Percentiles rank a stretch among this genome's conserved stretches.
These are phyloP conservation scores for Penstemon eatonii DNA, from an alignment of 257 asterid species.

Conservation along the genomic window DNA sequence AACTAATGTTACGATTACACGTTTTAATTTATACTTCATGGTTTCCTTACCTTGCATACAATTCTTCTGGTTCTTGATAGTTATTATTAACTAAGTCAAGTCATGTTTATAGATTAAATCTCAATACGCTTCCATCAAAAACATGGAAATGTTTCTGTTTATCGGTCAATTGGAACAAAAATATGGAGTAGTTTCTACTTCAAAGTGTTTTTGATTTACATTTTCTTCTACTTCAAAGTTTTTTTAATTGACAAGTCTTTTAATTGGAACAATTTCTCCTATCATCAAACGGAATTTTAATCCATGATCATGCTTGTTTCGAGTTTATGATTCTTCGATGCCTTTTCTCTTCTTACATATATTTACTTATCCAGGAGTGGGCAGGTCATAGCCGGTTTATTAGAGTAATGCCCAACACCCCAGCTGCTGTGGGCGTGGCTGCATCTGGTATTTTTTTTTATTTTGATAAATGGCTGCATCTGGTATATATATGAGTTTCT, in stretches of 20 bases:
- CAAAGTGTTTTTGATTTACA: too few relatives aligned
- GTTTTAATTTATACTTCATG: background rate
- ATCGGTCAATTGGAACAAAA: too few relatives aligned
- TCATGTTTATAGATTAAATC: too few relatives aligned
- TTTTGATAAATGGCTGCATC: slow-evolving; percentile 55
- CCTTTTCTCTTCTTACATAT: background rate
- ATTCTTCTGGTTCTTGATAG: background rate
- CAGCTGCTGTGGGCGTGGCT: slow-evolving; percentile 86
- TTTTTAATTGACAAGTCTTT: too few relatives aligned
- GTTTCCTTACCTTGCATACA: slow-evolving; percentile 1
- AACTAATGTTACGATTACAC: background rate
- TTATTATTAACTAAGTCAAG: background rate
- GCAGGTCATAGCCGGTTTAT: slow-evolving; percentile 77
- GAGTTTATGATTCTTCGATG: background rate
- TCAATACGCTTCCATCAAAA: too few relatives aligned
- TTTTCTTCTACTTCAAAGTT: too few relatives aligned
- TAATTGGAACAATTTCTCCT: too few relatives aligned
- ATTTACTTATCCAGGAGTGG: slow-evolving; percentile 64
- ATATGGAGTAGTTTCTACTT: too few relatives aligned
- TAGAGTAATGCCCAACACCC: slow-evolving; percentile 95
- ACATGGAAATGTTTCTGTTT: too few relatives aligned
- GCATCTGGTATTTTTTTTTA: slow-evolving; percentile 62
- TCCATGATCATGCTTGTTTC: background rate
- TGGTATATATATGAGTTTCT: slow-evolving; percentile 49
- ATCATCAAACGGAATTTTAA: too few relatives aligned